phyloP scores from a whole-genome alignment of 2,329 filamentous ascomycete species.

The Neurospora sp. region DNA sequence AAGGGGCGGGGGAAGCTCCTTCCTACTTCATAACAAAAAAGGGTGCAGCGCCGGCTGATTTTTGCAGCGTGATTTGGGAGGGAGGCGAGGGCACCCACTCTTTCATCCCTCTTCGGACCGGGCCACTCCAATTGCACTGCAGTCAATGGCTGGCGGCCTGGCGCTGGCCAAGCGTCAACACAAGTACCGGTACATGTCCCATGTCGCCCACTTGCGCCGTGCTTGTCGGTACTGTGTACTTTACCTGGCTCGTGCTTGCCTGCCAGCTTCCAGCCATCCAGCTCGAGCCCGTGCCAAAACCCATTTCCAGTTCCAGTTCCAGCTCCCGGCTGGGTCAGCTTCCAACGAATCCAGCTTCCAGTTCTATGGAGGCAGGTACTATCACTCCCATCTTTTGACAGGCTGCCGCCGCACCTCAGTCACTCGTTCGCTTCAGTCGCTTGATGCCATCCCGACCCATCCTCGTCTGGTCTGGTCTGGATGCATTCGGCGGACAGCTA shows the following conservation, averaged over 20 bases:
- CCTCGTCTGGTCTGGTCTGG: neutral
- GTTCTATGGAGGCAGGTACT: neutral
- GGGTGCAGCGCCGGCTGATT: slow-evolving; percentile 19
- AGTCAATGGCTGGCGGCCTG: neutral
- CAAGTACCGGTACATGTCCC: neutral
- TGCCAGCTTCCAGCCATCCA: neutral
- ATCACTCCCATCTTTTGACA: neutral
- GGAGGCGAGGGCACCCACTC: slow-evolving; percentile 11
- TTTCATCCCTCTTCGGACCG: neutral
- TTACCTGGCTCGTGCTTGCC: neutral
- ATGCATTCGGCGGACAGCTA: neutral
- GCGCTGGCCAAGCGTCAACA: neutral
- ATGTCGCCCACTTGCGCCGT: neutral
- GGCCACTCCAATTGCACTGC: neutral
- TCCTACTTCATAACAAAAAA: slow-evolving; percentile 20
- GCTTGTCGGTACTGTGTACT: neutral
- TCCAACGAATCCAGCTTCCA: neutral
- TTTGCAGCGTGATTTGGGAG: slow-evolving; percentile 21
- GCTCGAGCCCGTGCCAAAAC: neutral
- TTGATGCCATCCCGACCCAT: neutral
- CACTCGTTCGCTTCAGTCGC: neutral
- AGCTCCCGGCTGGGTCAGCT: neutral
- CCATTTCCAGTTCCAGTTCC: neutral
- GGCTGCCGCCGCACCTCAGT: neutral
- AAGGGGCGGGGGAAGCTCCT: slow-evolving; percentile 26